These are phyloP conservation scores for Tetrapisispora nanseiensis DNA, from an alignment of 805 yeast genomes.

Conservation along the genomic window DNA sequence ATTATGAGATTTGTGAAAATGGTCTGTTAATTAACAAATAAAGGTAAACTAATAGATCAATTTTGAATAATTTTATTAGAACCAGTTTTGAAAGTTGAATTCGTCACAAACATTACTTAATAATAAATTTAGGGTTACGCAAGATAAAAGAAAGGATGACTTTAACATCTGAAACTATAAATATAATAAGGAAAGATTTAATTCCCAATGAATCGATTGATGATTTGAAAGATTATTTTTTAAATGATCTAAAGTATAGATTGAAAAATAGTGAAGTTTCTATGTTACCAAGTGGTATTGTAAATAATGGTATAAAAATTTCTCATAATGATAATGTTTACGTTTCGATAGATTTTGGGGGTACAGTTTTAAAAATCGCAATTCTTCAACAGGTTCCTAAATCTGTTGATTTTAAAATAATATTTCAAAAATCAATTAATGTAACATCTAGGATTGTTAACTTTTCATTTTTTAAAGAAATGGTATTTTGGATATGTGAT, in stretches of 20 bases:
- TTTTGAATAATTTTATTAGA: too few species aligned
- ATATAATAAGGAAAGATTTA: slow-evolving; percentile 5
- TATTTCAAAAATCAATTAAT: slow-evolving; percentile 7
- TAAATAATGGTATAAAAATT: neutral
- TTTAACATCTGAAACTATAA: neutral
- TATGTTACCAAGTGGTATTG: slow-evolving; percentile 13
- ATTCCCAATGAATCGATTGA: slow-evolving; percentile 10
- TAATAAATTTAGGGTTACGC: too few species aligned
- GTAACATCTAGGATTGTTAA: slow-evolving; percentile 12
- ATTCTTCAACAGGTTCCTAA: slow-evolving; percentile 6
- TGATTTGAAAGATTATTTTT: slow-evolving; percentile 7
- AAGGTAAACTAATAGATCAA: too few species aligned
- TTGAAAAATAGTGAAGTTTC: slow-evolving; percentile 13
- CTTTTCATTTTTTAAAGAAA: slow-evolving; percentile 12
- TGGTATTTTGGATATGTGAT: slow-evolving; percentile 12
- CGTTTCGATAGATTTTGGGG: slow-evolving; percentile 23
- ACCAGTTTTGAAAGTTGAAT: too few species aligned
- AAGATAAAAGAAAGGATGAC: too few species aligned
- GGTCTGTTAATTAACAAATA: too few species aligned
- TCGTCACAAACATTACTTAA: too few species aligned
- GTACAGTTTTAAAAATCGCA: slow-evolving; percentile 21
- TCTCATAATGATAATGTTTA: slow-evolving; percentile 3
- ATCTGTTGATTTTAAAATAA: slow-evolving; percentile 8
- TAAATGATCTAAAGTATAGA: slow-evolving; percentile 11
- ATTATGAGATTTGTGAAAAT: too few species aligned